Base-by-base conservation (phyloP, 257 asterid species). In the Capsicum chinense region DNA sequence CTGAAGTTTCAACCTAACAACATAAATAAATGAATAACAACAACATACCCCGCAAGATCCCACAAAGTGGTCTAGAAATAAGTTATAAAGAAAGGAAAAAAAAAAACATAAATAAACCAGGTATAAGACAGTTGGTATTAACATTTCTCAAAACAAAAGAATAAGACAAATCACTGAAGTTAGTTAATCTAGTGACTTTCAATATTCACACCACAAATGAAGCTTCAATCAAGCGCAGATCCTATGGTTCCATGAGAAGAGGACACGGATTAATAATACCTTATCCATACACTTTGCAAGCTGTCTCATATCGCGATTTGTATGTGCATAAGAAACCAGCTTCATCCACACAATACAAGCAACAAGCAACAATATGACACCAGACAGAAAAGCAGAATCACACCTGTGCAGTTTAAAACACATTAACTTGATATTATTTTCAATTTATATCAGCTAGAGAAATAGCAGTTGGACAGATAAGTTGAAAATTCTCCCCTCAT, bases 251-350 rank as follows among this genome's bases (percentile, higher is more conserved):
- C 47, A 52, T 76, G 63, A 76, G 63, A 52, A 52, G 63, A 52
- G 26, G 47, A 21, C 8, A 76, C 0, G 1, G 48, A 26, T 52
- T 26, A 76, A 76, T 26, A 56, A 76, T 91, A 97, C 99, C 99
- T 93, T 90, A 81, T 92, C 97, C 81, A 79, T 90, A 73, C 97
- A 93, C 86, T 93, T 97, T 68, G 90, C 88, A 67, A 95, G 93
- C 57, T 86, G 89, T 85, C 98, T 91, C 94, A 97, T 86, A 87
- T 97, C 99, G 85, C 93, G 92, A 83, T 90, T 97, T 83, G 98
- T 90, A 88, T 97, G 99, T 3, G 98, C 99, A 79, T 97, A 97
- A 3, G 98, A 97, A 42, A 97, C 90, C 95, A 95, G 86, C 92
- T 97, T 97, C 90, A 97, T 86, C 99, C 98, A 95, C 87, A 93